A percentile compares a stretch with the other conserved stretches of the same genome.
phyloP scores from a whole-genome alignment of 2,329 filamentous ascomycete genomes.

The Monosporascus sp. region DNA sequence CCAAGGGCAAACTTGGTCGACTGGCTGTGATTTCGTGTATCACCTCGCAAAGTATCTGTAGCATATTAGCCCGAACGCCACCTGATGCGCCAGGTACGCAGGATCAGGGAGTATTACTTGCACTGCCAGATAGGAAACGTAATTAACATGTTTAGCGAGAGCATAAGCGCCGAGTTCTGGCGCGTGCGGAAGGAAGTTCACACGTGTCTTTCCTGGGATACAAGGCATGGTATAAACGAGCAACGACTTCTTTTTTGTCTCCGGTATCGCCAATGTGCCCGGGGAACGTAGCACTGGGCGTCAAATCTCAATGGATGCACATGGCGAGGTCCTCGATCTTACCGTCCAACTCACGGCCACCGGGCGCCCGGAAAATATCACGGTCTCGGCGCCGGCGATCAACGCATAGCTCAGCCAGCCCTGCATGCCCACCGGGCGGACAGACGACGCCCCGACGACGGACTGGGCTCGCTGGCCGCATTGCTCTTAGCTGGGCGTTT shows the following conservation, averaged over 20 bases:
- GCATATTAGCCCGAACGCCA: no score
- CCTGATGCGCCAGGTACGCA: no score
- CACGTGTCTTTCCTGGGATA: background rate
- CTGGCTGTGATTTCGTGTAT: background rate
- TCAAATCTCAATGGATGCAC: background rate
- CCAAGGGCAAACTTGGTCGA: background rate
- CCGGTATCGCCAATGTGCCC: background rate
- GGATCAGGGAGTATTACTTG: background rate
- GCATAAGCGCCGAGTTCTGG: background rate
- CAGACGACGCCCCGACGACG: background rate
- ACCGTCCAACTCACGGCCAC: background rate
- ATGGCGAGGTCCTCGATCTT: background rate
- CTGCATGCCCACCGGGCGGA: background rate
- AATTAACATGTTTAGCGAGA: background rate
- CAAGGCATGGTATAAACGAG: background rate
- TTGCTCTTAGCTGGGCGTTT: background rate
- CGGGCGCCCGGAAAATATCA: background rate
- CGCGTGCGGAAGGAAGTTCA: background rate
- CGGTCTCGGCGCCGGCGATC: background rate
- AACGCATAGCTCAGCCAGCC: background rate
- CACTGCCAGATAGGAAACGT: background rate
- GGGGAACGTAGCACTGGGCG: background rate
- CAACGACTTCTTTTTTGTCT: background rate
- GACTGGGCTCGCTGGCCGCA: background rate
- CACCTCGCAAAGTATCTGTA: background rate